A percentile compares a stretch with the other conserved stretches of the same genome.
phyloP scores from a whole-genome alignment of 2,329 filamentous ascomycete genomes.

The Fulvia fulva region DNA sequence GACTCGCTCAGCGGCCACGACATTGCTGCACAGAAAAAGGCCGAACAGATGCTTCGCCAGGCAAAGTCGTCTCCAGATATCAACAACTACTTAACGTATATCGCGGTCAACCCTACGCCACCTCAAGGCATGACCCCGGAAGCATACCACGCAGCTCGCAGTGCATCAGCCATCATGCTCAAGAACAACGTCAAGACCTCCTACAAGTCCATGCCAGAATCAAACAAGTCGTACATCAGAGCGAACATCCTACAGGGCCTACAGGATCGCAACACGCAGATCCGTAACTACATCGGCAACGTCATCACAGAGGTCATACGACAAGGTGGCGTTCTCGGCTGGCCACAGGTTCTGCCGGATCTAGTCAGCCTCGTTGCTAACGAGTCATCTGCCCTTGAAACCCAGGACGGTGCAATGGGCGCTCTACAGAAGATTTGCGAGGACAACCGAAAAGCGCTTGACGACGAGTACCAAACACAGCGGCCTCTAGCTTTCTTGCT shows the following conservation, averaged over 20 bases:
- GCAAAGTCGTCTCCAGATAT: conserved; percentile 86
- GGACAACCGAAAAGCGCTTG: conserved; percentile 82
- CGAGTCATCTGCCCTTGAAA: conserved; percentile 61
- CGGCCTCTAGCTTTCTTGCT: conserved; percentile 83
- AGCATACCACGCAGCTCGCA: conserved; percentile 69
- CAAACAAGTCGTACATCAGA: conserved; percentile 72
- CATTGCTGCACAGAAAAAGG: conserved; percentile 76
- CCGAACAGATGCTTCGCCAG: conserved; percentile 92
- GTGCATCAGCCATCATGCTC: conserved; percentile 86
- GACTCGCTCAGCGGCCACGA: conserved; percentile 87
- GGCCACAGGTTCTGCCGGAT: conserved; percentile 85
- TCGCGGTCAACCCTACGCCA: conserved; percentile 71
- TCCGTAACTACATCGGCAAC: conserved; percentile 85
- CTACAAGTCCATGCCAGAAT: conserved; percentile 71
- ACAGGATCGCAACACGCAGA: conserved; percentile 75
- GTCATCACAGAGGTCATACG: conserved; percentile 90
- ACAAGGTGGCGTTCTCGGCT: conserved; percentile 78
- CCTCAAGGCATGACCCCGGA: conserved; percentile 55
- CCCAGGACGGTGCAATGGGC: conserved; percentile 90
- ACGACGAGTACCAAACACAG: conserved; percentile 83
- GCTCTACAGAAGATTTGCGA: conserved; percentile 95
- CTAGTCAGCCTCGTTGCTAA: conserved; percentile 76
- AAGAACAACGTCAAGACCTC: conserved; percentile 84
- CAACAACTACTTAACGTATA: conserved; percentile 93
- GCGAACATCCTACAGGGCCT: conserved; percentile 73